Evolutionary conservation across 345 rosid genomes (phyloP), one percentile per base, ranked within the genome.

Genomic region (Citrus medica): DNA sequence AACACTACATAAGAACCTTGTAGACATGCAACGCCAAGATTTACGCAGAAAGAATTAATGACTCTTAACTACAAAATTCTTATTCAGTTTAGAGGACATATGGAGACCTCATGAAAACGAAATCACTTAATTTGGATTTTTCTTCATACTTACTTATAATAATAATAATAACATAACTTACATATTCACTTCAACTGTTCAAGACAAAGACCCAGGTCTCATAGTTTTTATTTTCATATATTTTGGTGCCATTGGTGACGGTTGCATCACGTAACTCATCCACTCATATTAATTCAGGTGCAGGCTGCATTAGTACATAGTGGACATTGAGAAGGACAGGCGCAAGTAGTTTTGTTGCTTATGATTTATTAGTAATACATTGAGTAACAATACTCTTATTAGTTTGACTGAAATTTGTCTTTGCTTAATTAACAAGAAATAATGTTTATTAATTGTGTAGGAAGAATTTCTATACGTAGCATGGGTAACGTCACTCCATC

Each of bases 41-140:
- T 65, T 32, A 30, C 22, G 16, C 46, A 19, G 78, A 64, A 78
- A 77, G 65, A 82, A 79, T 81, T 24, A 42, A 82, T 76, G 79
- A 86, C 83, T 79, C 68, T 77, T 77, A 82, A 79, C 83, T 78
- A 86, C 73, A 87, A 72, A 81, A 60, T 80, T 79, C 85, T 73
- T 70, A 64, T 84, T 88, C 88, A 77, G 88, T 87, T 88, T 17
- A 87, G 83, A 85, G 77, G 82, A 84, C 88, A 89, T 72, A 63
- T 75, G 27, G 76, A 75, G 76, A 83, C 81, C 59, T 75, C 55
- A 37, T 88, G 91, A 87, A 83, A 87, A 84, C 78, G 92, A 90
- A 75, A 84, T 89, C 82, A 82, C 88, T 88, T 88, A 77, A 86
- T 81, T 72, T 77, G 37, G 71, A 77, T 81, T 80, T 86, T 80